These are phyloP conservation scores for Pisolithus albus DNA, from an alignment of 768 basidiomycete species.

Conservation along the genomic window DNA sequence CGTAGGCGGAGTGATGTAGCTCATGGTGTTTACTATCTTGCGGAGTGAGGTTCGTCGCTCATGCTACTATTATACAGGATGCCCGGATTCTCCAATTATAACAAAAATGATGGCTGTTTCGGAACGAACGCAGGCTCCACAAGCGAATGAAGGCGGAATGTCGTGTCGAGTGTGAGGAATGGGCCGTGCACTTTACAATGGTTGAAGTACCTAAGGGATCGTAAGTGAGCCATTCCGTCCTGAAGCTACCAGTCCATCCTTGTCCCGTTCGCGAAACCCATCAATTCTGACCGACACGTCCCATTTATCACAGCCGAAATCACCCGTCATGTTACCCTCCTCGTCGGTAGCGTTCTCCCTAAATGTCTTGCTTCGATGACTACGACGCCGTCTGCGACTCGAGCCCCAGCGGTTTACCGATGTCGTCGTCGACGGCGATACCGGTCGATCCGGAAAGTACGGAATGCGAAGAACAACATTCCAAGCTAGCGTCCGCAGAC, in stretches of 20 bases:
- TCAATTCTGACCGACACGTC: constrained; percentile 10
- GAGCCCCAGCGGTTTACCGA: constrained; percentile 15
- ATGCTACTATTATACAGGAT: not conserved
- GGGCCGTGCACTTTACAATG: constrained; percentile 71
- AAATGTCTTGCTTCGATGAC: constrained; percentile 5
- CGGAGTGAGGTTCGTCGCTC: constrained; percentile 56
- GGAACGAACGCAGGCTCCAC: constrained; percentile 4
- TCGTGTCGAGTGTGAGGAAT: constrained; percentile 64
- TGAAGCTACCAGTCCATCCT: constrained; percentile 17
- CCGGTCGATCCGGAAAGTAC: constrained; percentile 14
- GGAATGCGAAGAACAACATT: constrained; percentile 13
- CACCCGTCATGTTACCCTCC: constrained; percentile 21
- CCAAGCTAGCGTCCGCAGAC: not conserved
- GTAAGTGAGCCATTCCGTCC: constrained; percentile 31
- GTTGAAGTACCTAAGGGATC: constrained; percentile 50
- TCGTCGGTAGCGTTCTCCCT: constrained; percentile 24
- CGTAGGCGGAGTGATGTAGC: constrained; percentile 67
- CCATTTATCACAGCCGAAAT: constrained; percentile 18
- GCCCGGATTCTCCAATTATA: constrained; percentile 10
- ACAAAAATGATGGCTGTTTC: constrained; percentile 11
- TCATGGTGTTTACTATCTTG: constrained; percentile 51
- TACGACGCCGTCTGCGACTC: constrained; percentile 5
- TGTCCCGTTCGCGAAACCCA: constrained; percentile 7
- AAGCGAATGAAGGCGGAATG: constrained; percentile 52
- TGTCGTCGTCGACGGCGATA: constrained; percentile 14